phyloP scores from a whole-genome alignment of 345 rosid species.

The Syzygium aromaticum region DNA sequence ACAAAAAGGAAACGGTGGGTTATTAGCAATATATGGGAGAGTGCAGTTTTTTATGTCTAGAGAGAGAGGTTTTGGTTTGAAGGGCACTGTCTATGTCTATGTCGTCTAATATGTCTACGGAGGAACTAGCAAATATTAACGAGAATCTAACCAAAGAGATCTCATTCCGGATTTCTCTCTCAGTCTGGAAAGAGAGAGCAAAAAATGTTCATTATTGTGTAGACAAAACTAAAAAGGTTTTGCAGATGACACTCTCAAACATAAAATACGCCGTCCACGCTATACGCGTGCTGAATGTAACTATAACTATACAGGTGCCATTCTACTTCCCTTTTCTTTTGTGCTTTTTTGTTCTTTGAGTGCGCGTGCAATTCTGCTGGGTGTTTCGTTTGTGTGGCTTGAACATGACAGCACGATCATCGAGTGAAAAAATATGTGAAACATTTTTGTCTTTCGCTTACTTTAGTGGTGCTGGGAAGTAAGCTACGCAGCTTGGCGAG shows the following conservation, averaged over 20 bases:
- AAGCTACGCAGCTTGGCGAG: constrained; percentile 91
- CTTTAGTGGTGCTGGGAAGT: constrained; percentile 95
- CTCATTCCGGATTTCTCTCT: neutral
- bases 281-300: neutral
- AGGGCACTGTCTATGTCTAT: neutral
- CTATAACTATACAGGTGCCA: neutral
- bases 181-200: neutral
- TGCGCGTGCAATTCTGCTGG: neutral
- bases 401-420: neutral
- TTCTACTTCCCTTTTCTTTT: neutral
- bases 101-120: neutral
- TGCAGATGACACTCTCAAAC: neutral
- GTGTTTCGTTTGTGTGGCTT: neutral
- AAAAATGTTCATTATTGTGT: neutral
- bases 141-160: neutral
- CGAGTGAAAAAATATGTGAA: neutral
- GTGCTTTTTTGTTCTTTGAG: neutral
- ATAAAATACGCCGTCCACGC: neutral
- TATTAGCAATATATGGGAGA: neutral
- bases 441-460: constrained; percentile 25
- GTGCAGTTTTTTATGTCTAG: neutral
- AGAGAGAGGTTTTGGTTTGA: neutral
- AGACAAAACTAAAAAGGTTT: neutral
- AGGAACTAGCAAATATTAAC: neutral
- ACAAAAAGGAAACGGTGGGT: neutral